These are phyloP conservation scores for Penicillium crustosum DNA, from an alignment of 2,329 filamentous ascomycete genomes.

Conservation along the genomic window DNA sequence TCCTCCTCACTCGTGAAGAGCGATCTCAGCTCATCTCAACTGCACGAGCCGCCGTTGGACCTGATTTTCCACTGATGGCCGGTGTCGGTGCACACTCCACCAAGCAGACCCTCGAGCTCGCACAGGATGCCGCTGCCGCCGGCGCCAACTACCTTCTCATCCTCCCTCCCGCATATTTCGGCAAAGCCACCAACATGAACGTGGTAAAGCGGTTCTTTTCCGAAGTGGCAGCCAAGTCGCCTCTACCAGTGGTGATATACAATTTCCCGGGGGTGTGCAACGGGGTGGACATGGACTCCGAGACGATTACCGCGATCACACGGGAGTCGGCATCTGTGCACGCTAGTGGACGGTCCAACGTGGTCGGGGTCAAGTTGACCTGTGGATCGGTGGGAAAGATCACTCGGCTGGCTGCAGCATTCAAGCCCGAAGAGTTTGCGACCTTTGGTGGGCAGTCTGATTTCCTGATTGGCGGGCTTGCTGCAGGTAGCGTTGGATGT, in stretches of 20 bases:
- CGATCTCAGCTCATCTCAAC: constrained; percentile 56
- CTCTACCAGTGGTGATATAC: constrained; percentile 63
- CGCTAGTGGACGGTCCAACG: constrained; percentile 43
- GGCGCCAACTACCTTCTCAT: constrained; percentile 63
- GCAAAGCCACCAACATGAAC: constrained; percentile 58
- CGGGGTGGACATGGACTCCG: constrained; percentile 67
- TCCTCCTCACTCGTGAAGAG: constrained; percentile 61
- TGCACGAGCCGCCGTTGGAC: constrained; percentile 56
- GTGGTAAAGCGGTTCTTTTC: constrained; percentile 62
- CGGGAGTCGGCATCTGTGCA: constrained; percentile 37
- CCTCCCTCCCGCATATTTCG: constrained; percentile 65
- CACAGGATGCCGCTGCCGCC: constrained; percentile 58
- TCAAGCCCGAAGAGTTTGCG: constrained; percentile 60
- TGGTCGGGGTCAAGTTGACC: constrained; percentile 66
- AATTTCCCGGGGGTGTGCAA: constrained; percentile 70
- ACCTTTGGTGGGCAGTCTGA: constrained; percentile 72
- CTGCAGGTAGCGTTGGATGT: constrained; percentile 55
- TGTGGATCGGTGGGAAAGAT: constrained; percentile 64
- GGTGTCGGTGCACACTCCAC: constrained; percentile 66
- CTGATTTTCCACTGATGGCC: constrained; percentile 60
- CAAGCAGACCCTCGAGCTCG: constrained; percentile 61
- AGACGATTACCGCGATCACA: constrained; percentile 57
- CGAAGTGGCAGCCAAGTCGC: constrained; percentile 54
- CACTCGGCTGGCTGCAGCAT: constrained; percentile 54
- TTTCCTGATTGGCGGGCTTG: constrained; percentile 61